A percentile compares a stretch with the other conserved stretches of the same genome.
Evolutionary conservation across 345 rosid genomes (phyloP).

Genomic region (Diplotaxis tenuifolia): DNA sequence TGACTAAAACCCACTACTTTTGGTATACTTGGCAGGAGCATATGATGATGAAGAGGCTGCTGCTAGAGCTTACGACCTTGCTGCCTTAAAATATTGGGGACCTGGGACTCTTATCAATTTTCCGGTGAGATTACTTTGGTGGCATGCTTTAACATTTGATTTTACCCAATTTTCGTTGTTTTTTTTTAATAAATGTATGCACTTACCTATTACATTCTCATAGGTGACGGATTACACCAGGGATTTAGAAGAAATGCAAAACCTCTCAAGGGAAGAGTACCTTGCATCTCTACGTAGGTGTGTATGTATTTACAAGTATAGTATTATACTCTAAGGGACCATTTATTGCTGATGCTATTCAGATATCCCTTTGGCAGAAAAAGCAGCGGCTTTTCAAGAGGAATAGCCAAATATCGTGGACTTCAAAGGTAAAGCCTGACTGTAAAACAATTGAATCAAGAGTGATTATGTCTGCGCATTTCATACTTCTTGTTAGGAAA

Average conservation of each 20-base stretch:
- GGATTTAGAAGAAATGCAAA: constrained; percentile 99
- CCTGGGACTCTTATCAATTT: constrained; percentile 99
- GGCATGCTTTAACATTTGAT: constrained; percentile 4
- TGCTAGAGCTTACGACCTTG: constrained; percentile 97
- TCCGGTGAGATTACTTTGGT: constrained; percentile 51
- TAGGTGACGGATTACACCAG: constrained; percentile 91
- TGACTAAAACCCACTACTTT: constrained; percentile 10
- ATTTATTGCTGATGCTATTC: constrained; percentile 38
- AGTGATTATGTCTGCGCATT: background rate
- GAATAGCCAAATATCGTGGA: constrained; percentile 88
- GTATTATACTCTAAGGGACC: background rate
- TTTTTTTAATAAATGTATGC: background rate
- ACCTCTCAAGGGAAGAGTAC: constrained; percentile 88
- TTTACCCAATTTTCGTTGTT: constrained; percentile 6
- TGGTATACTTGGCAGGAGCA: constrained; percentile 60
- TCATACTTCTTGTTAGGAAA: constrained; percentile 1
- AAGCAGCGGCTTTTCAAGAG: constrained; percentile 97
- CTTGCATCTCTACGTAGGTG: constrained; percentile 95
- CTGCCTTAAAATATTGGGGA: constrained; percentile 98
- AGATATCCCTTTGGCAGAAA: constrained; percentile 61
- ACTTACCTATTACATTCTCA: constrained; percentile 30
- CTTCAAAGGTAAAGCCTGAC: constrained; percentile 66
- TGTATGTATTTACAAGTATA: constrained; percentile 23
- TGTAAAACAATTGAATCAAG: background rate
- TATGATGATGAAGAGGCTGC: constrained; percentile 99